Percentiles rank a stretch among this genome's conserved stretches.
These are phyloP conservation scores for Sclerospora graminicola DNA, from an alignment of 352 stramenopile species.

Conservation along the genomic window DNA sequence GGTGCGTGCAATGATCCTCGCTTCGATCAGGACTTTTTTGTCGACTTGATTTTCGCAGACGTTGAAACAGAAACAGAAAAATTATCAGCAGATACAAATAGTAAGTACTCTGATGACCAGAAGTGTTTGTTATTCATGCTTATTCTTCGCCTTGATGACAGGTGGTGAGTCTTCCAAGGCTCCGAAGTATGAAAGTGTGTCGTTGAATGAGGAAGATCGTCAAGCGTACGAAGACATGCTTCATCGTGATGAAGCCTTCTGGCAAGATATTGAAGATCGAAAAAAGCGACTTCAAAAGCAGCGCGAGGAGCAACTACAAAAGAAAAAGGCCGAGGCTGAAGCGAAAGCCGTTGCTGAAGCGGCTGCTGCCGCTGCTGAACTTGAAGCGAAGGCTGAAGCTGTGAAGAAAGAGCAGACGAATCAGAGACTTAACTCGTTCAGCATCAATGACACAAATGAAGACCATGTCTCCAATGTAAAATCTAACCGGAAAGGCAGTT, in stretches of 20 bases:
- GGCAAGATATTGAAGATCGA: constrained; percentile 72
- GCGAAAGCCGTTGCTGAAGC: constrained; percentile 27
- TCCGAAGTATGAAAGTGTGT: constrained; percentile 58
- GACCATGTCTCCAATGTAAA: constrained; percentile 33
- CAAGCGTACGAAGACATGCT: constrained; percentile 85
- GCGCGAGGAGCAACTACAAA: constrained; percentile 59
- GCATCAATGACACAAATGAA: constrained; percentile 58
- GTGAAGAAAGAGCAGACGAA: constrained; percentile 23
- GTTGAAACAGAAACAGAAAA: constrained; percentile 69
- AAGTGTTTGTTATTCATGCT: not conserved
- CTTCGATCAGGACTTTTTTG: constrained; percentile 93
- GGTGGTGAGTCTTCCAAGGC: constrained; percentile 6
- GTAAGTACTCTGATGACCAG: constrained; percentile 3
- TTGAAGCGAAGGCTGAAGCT: constrained; percentile 22
- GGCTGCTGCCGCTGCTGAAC: constrained; percentile 20
- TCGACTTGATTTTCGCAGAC: constrained; percentile 95
- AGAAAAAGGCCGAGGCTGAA: constrained; percentile 51
- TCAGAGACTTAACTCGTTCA: constrained; percentile 53
- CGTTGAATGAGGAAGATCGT: constrained; percentile 68
- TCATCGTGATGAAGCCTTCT: constrained; percentile 79
- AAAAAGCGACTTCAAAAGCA: constrained; percentile 65
- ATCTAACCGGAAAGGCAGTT: constrained; percentile 58
- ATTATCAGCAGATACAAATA: constrained; percentile 6
- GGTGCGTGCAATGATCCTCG: constrained; percentile 89
- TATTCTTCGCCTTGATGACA: constrained; percentile 1